Percentiles rank a stretch among this genome's conserved stretches.
Evolutionary conservation across 768 basidiomycete genomes (phyloP).

Genomic region (Cyclocybe aegerita): DNA sequence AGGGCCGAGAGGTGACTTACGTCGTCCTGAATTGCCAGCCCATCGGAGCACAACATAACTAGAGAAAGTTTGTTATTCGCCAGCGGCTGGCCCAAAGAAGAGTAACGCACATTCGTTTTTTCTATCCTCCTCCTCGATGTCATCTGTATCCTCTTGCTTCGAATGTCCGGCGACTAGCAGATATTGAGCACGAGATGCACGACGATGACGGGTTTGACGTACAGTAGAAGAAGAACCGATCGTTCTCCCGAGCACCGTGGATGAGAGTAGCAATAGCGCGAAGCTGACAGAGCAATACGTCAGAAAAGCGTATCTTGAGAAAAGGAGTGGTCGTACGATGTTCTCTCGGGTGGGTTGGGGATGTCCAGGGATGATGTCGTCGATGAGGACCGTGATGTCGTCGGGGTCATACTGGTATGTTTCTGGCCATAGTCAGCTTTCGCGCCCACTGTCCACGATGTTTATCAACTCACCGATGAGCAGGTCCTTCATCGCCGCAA

Average conservation of each 20-base stretch:
- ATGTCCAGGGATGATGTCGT: slow-evolving; percentile 28
- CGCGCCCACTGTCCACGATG: background rate
- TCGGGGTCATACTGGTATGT: slow-evolving; percentile 33
- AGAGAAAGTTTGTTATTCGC: background rate
- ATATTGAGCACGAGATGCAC: background rate
- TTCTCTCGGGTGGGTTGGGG: slow-evolving; percentile 40
- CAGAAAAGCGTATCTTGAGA: background rate
- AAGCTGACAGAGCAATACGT: slow-evolving; percentile 25
- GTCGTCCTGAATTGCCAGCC: slow-evolving; percentile 34
- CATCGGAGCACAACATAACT: slow-evolving; percentile 40
- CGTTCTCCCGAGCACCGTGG: slow-evolving; percentile 38
- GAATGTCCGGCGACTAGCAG: slow-evolving; percentile 50
- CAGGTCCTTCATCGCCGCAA: slow-evolving; percentile 27
- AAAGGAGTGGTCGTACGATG: slow-evolving; percentile 33
- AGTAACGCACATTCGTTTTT: slow-evolving; percentile 46
- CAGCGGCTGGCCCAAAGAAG: background rate
- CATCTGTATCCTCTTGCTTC: slow-evolving; percentile 36
- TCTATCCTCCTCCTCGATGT: slow-evolving; percentile 46
- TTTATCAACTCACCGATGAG: slow-evolving; percentile 29
- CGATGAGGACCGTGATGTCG: slow-evolving; percentile 43
- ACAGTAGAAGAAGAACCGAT: slow-evolving; percentile 61
- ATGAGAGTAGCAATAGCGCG: slow-evolving; percentile 44
- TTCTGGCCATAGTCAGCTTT: slow-evolving; percentile 2
- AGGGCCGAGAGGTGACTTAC: slow-evolving; percentile 16
- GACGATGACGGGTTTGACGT: slow-evolving; percentile 10